Evolutionary conservation across 2,329 filamentous ascomycete genomes (phyloP).

Genomic region (Pseudogymnoascus sp.): DNA sequence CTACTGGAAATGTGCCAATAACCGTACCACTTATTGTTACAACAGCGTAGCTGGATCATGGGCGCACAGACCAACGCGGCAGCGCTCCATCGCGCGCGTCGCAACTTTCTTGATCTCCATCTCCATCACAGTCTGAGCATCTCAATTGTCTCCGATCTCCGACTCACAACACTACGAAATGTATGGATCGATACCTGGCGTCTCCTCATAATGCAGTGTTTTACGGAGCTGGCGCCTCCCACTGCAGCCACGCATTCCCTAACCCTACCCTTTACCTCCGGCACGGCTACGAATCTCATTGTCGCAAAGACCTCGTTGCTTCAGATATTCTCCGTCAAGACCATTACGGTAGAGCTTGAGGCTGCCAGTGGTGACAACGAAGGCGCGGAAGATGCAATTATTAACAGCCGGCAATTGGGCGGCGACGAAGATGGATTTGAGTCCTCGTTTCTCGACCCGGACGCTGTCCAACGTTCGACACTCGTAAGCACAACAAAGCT

Average conservation of each 20-base stretch:
- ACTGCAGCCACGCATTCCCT: conserved; percentile 89
- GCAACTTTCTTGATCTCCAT: background rate
- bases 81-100: background rate
- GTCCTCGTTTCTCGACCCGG: conserved; percentile 55
- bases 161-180: background rate
- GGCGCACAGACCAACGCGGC: conserved; percentile 2
- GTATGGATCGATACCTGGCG: background rate
- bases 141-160: background rate
- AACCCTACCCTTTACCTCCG: conserved; percentile 65
- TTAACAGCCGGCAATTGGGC: conserved; percentile 41
- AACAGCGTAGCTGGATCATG: background rate
- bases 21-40: too few relatives aligned
- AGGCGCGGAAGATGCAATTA: conserved; percentile 35
- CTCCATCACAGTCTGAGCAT: background rate
- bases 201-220: conserved; percentile 72
- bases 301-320: conserved; percentile 88
- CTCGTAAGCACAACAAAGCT: conserved; percentile 65
- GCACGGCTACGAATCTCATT: conserved; percentile 73
- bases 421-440: conserved; percentile 57
- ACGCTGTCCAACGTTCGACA: conserved; percentile 54
- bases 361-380: conserved; percentile 16
- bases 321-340: conserved; percentile 75
- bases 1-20: too few relatives aligned
- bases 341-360: conserved; percentile 52
- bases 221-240: conserved; percentile 88